phyloP scores from a whole-genome alignment of 2,329 filamentous ascomycete species.

The Nannizziopsis arthrosporioides region DNA sequence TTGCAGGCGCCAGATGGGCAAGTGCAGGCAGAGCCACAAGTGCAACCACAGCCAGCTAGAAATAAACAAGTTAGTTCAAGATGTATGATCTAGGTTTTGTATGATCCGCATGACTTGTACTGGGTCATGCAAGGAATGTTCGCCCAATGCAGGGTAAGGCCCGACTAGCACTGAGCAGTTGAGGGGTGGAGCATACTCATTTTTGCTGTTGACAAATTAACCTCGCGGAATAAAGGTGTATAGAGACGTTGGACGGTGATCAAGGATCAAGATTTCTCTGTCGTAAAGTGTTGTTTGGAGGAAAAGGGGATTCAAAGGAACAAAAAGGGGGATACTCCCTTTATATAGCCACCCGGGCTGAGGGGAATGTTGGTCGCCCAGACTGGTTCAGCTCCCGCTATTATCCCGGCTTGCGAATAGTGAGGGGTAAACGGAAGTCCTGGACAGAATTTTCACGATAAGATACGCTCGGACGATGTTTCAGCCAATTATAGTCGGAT shows the following conservation, averaged over 20 bases:
- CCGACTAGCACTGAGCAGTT: not conserved
- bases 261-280: not conserved
- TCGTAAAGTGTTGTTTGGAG: too few species aligned
- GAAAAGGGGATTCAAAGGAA: too few species aligned
- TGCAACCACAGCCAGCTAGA: slow-evolving; percentile 29
- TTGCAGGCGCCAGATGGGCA: slow-evolving; percentile 32
- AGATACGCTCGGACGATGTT: not conserved
- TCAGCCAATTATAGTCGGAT: too few species aligned
- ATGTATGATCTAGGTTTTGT: not conserved
- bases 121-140: slow-evolving; percentile 5
- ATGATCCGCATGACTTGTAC: slow-evolving; percentile 7
- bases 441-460: not conserved
- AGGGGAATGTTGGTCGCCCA: not conserved
- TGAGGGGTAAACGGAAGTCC: not conserved
- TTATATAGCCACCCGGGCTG: not conserved
- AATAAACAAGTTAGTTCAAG: not conserved
- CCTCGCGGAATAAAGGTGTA: not conserved
- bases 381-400: too few species aligned
- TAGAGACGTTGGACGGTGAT: not conserved
- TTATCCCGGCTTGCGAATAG: too few species aligned
- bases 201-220: slow-evolving; percentile 2
- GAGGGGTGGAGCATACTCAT: slow-evolving; percentile 11
- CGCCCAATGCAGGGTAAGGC: slow-evolving; percentile 4
- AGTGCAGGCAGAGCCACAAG: slow-evolving; percentile 32
- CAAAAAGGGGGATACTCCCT: too few species aligned